These are phyloP conservation scores for Singerocomus inundabilis DNA, from an alignment of 1,284 basidiomycete genomes.

Conservation along the genomic window DNA sequence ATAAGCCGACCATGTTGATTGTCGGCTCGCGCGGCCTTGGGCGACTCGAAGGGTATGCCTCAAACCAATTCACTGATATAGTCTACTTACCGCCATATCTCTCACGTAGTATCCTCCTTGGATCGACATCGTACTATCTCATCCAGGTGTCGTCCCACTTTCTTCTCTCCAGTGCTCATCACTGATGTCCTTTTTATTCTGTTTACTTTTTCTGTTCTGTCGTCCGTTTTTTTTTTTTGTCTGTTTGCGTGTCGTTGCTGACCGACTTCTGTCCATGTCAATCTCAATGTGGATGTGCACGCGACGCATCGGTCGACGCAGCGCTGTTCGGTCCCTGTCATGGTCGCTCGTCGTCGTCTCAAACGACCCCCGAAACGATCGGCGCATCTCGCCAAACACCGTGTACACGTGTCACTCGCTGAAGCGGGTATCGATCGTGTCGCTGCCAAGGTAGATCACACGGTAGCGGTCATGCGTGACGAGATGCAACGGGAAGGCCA, in stretches of 20 bases:
- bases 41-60: constrained; percentile 80
- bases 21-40: constrained; percentile 92
- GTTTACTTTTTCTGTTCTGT: not conserved
- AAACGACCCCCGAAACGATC: constrained; percentile 68
- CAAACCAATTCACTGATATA: not conserved
- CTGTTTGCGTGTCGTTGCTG: not conserved
- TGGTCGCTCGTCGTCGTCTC: constrained; percentile 84
- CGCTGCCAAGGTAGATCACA: constrained; percentile 68
- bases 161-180: not conserved
- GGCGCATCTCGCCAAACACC: constrained; percentile 63
- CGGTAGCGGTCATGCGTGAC: constrained; percentile 68
- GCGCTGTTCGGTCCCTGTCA: constrained; percentile 88
- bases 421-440: constrained; percentile 84
- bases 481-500: constrained; percentile 66
- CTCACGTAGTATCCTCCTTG: constrained; percentile 79
- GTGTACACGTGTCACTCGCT: constrained; percentile 78
- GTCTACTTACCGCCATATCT: not conserved
- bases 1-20: constrained; percentile 91
- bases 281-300: not conserved
- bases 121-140: constrained; percentile 96
- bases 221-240: not conserved
- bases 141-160: constrained; percentile 61
- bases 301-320: constrained; percentile 29
- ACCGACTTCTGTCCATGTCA: not conserved
- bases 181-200: constrained; percentile 4